Percentiles rank a stretch among this genome's conserved stretches.
Evolutionary conservation across 345 rosid genomes (phyloP).

Genomic region (Lepidium aucheri): DNA sequence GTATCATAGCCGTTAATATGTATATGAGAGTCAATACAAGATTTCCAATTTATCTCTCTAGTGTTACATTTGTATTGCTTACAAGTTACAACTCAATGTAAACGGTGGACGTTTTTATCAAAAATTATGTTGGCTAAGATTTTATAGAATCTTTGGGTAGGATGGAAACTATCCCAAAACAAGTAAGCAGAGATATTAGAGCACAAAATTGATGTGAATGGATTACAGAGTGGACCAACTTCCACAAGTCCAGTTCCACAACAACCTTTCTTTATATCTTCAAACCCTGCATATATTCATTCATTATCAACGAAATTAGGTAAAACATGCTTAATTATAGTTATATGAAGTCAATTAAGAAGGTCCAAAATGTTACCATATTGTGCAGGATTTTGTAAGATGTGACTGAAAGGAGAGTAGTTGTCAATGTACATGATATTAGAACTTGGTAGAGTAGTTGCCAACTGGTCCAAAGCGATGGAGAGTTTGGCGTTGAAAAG

Average conservation of each 20-base stretch:
- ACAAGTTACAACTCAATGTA: not conserved
- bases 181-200: conserved; percentile 17
- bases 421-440: conserved; percentile 35
- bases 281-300: conserved; percentile 17
- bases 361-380: conserved; percentile 36
- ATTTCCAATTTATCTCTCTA: too few species aligned
- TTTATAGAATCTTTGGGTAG: conserved; percentile 30
- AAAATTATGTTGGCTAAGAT: conserved; percentile 3
- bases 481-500: conserved; percentile 50
- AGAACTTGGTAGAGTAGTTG: conserved; percentile 23
- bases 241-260: conserved; percentile 25
- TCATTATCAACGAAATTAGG: not conserved
- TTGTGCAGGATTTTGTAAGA: conserved; percentile 36
- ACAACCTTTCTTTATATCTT: conserved; percentile 19
- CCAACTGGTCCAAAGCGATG: conserved; percentile 23
- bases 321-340: too few species aligned
- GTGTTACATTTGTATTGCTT: too few species aligned
- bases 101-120: not conserved
- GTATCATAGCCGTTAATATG: too few species aligned
- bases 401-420: conserved; percentile 31
- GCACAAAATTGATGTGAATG: not conserved
- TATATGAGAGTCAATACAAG: too few species aligned
- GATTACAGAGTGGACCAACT: conserved; percentile 14
- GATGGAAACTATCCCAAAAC: conserved; percentile 35
- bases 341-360: too few species aligned